phyloP scores from a whole-genome alignment of 1,139 yeast genomes.

The Geotrichum citri-aurantii region DNA sequence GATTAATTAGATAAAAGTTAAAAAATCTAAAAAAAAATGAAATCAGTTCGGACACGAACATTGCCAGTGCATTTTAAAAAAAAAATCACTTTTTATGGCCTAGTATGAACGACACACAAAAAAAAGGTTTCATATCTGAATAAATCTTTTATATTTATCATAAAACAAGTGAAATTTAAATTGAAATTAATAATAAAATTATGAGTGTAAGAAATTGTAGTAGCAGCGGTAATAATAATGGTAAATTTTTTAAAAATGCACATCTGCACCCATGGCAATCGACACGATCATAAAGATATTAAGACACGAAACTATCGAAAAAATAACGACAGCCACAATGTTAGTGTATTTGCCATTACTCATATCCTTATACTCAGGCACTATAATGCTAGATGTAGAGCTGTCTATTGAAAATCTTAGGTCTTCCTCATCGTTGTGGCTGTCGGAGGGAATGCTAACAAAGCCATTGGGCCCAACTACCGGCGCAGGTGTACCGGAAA shows the following conservation, averaged over 20 bases:
- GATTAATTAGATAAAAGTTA: too few relatives aligned
- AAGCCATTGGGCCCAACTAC: constrained; percentile 3
- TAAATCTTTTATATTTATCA: too few relatives aligned
- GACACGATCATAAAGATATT: constrained; percentile 66
- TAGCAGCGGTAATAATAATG: background rate
- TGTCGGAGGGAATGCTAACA: constrained; percentile 2
- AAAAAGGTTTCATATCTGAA: too few relatives aligned
- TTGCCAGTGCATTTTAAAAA: too few relatives aligned
- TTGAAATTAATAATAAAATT: background rate
- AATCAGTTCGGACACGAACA: too few relatives aligned
- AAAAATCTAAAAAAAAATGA: too few relatives aligned
- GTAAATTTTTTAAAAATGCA: constrained; percentile 39
- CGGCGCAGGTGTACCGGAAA: constrained; percentile 1
- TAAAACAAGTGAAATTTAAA: too few relatives aligned
- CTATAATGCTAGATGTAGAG: constrained; percentile 17
- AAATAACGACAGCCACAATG: constrained; percentile 52
- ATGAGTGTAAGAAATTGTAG: background rate
- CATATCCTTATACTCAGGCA: constrained; percentile 44
- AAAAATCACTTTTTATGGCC: too few relatives aligned
- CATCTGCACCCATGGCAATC: constrained; percentile 65
- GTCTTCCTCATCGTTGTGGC: background rate
- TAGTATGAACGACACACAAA: too few relatives aligned
- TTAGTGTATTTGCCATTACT: constrained; percentile 61
- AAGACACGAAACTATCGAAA: constrained; percentile 65
- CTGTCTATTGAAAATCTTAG: constrained; percentile 13